Conservation (phyloP, 1,139 yeast genomes). For the Suhomyces guaymorum region DNA sequence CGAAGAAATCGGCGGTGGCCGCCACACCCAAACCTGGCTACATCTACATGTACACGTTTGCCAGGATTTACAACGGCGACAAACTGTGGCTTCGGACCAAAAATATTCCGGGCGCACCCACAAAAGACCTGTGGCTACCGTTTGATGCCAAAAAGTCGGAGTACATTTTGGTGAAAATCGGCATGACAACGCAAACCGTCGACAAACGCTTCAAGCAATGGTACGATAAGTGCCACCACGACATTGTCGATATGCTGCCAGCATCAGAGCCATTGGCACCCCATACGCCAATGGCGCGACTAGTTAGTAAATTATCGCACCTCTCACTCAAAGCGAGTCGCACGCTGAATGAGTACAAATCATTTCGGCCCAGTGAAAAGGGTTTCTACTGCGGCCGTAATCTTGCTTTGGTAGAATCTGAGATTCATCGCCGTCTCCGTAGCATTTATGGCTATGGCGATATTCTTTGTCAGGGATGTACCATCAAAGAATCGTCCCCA, state of each 20-base stretch:
- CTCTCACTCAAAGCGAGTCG: no score
- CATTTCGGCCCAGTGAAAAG: constrained; percentile 11
- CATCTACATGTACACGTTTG: constrained; percentile 56
- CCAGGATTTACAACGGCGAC: constrained; percentile 33
- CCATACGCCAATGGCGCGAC: constrained; percentile 3
- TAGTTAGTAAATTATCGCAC: constrained; percentile 9
- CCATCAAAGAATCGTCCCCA: constrained; percentile 7
- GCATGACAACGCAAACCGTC: constrained; percentile 54
- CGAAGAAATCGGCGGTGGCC: no score
- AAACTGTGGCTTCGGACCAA: constrained; percentile 35
- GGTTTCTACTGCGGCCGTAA: constrained; percentile 36
- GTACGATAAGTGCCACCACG: constrained; percentile 55
- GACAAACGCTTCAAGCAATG: constrained; percentile 50
- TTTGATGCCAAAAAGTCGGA: constrained; percentile 42
- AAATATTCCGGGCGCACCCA: constrained; percentile 32
- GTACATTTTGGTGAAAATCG: constrained; percentile 52
- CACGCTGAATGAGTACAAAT: not conserved
- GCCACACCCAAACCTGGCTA: constrained; percentile 38
- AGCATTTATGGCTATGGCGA: constrained; percentile 45
- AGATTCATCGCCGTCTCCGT: constrained; percentile 41
- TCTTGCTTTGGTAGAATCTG: constrained; percentile 39
- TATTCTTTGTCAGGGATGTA: constrained; percentile 44
- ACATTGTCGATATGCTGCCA: constrained; percentile 39
- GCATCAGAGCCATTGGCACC: constrained; percentile 3
- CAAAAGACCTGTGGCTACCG: constrained; percentile 31